Evolutionary conservation across 169 alveolate species (phyloP), one percentile per base, ranked within the genome.

Genomic region (Eimeria praecox): DNA sequence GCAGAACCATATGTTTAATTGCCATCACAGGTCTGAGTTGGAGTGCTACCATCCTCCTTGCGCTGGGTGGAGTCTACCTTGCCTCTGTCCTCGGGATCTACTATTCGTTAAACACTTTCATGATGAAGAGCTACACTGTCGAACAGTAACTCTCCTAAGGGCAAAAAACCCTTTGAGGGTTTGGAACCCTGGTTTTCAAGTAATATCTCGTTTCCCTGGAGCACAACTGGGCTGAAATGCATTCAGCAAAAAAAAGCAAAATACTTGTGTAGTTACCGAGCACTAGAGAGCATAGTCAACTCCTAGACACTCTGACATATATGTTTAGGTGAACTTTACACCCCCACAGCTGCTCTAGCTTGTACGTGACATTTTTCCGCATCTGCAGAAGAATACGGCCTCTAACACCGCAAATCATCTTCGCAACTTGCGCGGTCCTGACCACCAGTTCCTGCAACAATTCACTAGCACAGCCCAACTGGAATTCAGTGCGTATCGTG

Each of bases 331-430:
- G 38, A 33, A 95, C 94, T 46, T 40, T 80, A 54, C 69, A 83
- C 12, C 92, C 94, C 97, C 97, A 95, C 24, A 80, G 42, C 92
- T 90, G 95, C 44, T 95, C 95, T n/a, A 95, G 94, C 56, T 90
- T 95, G 52, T 90, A 82, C 1, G 94, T 59, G 33, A 92, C 95
- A 54, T 95, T 90, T 40, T 80, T 92, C 62, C 97, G 94, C 91
- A 95, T 78, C 77, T 95, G 97, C 52, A 91, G 56, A 44, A 95
- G 86, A 16, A 95, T 42, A n/a, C 96, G 96, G 30, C 83, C 90
- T 54, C 97, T 95, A 16, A 93, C 80, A 27, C 97, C 97, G n/a
- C 96, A 95, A 27, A 95, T 73, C 96, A 95, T 95, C 56, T 77
- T 82, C 52, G 97, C 97, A 40, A 95, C 97, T 54, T 91, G 78